These are phyloP conservation scores for Scleroderma bovista DNA, from an alignment of 768 basidiomycete species.

Conservation along the genomic window DNA sequence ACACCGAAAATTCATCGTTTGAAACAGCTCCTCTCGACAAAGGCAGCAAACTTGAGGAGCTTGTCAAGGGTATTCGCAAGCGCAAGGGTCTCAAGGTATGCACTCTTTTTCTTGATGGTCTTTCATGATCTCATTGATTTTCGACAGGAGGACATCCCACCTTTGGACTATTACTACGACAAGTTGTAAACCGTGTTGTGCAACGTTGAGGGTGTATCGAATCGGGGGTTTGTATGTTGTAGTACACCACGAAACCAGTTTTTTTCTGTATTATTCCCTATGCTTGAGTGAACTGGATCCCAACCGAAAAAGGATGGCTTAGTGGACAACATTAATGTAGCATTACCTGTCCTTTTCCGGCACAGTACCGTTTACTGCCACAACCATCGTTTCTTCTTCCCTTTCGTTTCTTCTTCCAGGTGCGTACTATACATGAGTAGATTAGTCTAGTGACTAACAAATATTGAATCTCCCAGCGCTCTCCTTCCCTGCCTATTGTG, in stretches of 20 bases:
- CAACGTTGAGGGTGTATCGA: constrained; percentile 1
- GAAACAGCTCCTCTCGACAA: constrained; percentile 72
- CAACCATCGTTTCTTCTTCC: no score
- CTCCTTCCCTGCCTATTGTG: no score
- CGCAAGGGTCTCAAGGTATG: constrained; percentile 94
- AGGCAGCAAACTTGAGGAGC: constrained; percentile 85
- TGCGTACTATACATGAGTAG: no score
- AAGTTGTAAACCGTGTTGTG: constrained; percentile 53
- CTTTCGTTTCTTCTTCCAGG: no score
- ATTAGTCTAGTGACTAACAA: no score
- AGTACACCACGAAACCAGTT: constrained; percentile 4
- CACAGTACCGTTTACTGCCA: no score
- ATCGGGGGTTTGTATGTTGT: constrained; percentile 13
- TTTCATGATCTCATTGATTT: constrained; percentile 11
- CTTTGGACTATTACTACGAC: constrained; percentile 90
- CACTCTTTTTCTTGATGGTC: background rate
- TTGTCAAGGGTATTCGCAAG: constrained; percentile 75
- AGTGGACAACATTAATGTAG: background rate
- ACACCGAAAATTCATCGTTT: constrained; percentile 3
- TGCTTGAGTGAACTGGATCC: background rate
- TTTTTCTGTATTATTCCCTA: constrained; percentile 9
- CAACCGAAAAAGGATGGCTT: background rate
- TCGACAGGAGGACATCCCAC: constrained; percentile 79
- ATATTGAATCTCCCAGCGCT: no score
- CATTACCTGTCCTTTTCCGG: no score